Evolutionary conservation across 179 eudicot species (phyloP).

Genomic region (Corrigiola litoralis): DNA sequence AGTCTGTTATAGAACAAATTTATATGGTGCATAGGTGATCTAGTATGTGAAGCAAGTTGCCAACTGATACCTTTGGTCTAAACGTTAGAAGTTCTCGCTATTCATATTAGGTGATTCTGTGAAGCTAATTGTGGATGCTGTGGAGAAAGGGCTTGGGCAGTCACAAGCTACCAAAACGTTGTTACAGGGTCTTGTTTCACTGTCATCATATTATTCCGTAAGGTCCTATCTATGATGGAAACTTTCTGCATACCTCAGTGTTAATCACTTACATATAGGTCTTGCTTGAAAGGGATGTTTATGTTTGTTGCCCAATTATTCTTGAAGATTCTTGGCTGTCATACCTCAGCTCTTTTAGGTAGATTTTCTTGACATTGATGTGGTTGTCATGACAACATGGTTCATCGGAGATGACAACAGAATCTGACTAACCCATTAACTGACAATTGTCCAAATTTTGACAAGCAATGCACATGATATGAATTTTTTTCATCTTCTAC

Average conservation of each 20-base stretch:
- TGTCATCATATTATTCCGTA: conserved; percentile 56
- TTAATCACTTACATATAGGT: too few relatives aligned
- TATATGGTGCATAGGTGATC: background rate
- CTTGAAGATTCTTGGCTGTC: background rate
- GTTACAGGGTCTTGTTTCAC: conserved; percentile 34
- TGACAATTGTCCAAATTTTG: too few relatives aligned
- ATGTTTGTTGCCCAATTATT: background rate
- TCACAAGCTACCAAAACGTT: conserved; percentile 44
- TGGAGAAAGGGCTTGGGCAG: conserved; percentile 39
- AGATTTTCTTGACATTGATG: background rate
- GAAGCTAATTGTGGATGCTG: conserved; percentile 30
- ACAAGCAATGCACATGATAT: too few relatives aligned
- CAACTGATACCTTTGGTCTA: background rate
- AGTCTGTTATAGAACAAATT: background rate
- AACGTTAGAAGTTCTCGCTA: background rate
- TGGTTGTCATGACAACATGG: background rate
- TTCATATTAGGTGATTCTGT: conserved; percentile 34
- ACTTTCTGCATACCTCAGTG: background rate
- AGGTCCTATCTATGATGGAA: conserved; percentile 19
- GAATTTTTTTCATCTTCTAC: too few relatives aligned
- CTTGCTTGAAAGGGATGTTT: too few relatives aligned
- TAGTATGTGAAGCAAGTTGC: background rate
- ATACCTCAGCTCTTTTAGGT: background rate
- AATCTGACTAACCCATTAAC: background rate
- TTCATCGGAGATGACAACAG: background rate